Evolutionary conservation across 2,329 filamentous ascomycete genomes (phyloP), one percentile per base, ranked within the genome.

Genomic region (Coniochaeta sp.): DNA sequence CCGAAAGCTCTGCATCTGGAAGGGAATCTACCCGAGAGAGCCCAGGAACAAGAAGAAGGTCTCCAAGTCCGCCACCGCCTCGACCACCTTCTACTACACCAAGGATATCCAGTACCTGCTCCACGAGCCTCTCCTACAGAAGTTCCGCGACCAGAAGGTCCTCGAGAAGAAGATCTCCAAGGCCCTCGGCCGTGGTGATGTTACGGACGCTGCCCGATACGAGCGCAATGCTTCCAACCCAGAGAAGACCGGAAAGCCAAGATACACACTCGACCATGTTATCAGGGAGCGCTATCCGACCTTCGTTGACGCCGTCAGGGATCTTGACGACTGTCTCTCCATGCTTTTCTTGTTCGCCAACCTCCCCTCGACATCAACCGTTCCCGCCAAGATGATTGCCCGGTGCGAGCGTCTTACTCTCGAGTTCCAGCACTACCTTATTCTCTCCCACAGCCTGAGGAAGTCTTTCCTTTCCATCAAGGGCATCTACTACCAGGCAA

Each of bases 391-490:
- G 79, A 96, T 95, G 71, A 91, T 99, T 68, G 88, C 91, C 50
- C 86, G 91, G 58, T 99, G 94, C 76, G 91, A 97, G 74, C 85
- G 90, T 51, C 75, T 99, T 51, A 92, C 87, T 62, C 85, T 92
- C 68, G 94, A 99, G 73, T 99, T 99, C 70, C 88, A 97, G 73
- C 94, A 97, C 76, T 99, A 96, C 71, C 79, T 99, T 56, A 99
- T 99, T 65, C 82, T 86, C 46, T 95, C 92, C 38, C 84, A 95
- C 71, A 91, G 89, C 62, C 75, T 99, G 61, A 87, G 89, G 65
- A 97, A 96, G 75, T 96, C 91, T 0, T 99, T 99, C 75, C 74
- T 99, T 58, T 96, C 91, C 1, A 97, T 99, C 73, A 99, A 99
- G 78, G 94, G 94, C 56, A 97, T 99, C 64, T 99, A 99, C 76